phyloP scores from a whole-genome alignment of 345 rosid genomes.

The Hirschfeldia incana region DNA sequence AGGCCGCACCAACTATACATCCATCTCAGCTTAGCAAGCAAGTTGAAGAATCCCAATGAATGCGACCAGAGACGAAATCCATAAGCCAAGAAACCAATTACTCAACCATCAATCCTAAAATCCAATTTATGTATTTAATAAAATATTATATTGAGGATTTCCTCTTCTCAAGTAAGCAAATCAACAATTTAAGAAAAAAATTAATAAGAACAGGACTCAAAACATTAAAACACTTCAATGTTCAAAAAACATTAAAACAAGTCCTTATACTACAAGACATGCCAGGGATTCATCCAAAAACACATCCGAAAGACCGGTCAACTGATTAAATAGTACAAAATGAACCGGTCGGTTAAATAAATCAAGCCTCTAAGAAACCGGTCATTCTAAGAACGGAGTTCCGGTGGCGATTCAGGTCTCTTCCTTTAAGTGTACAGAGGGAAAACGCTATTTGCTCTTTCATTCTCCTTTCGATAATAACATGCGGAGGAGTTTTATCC shows the following conservation, averaged over 20 bases:
- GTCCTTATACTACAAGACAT: background rate
- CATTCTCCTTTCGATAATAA: slow-evolving; percentile 52
- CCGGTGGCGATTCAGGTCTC: slow-evolving; percentile 70
- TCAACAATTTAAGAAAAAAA: background rate
- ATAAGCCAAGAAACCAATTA: slow-evolving; percentile 28
- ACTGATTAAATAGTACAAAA: slow-evolving; percentile 7
- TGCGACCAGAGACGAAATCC: slow-evolving; percentile 14
- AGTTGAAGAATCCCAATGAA: background rate
- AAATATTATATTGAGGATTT: slow-evolving; percentile 5
- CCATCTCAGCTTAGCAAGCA: background rate
- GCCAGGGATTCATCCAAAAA: background rate
- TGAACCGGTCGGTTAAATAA: slow-evolving; percentile 26
- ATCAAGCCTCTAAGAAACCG: slow-evolving; percentile 74
- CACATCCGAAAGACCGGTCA: slow-evolving; percentile 24
- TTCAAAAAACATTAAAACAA: background rate
- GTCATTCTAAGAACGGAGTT: slow-evolving; percentile 80
- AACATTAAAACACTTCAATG: background rate
- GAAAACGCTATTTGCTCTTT: slow-evolving; percentile 72
- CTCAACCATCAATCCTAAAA: slow-evolving; percentile 19
- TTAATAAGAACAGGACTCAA: background rate
- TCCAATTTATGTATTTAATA: background rate
- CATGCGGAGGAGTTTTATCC: slow-evolving; percentile 59
- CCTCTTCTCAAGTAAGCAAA: slow-evolving; percentile 18
- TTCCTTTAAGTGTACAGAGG: slow-evolving; percentile 66
- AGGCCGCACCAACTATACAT: background rate